Conservation (phyloP, 441 rosid species). For the Kokia cookei region DNA sequence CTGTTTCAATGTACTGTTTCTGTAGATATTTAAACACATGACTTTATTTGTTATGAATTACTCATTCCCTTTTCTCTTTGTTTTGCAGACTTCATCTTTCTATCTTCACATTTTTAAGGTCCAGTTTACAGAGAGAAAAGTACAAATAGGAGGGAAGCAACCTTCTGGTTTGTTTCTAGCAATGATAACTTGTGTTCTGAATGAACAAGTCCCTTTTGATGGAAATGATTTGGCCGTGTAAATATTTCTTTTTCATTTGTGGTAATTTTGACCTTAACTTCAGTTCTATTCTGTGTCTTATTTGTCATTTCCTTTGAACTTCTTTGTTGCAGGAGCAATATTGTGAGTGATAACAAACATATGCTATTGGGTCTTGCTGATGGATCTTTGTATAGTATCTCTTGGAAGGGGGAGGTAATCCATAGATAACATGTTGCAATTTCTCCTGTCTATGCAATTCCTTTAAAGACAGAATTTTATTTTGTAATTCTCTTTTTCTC, state of each 20-base stretch:
- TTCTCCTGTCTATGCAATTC: background rate
- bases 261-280: background rate
- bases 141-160: conserved; percentile 74
- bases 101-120: conserved; percentile 85
- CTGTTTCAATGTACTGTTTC: background rate
- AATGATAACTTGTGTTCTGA: conserved; percentile 58
- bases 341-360: conserved; percentile 75
- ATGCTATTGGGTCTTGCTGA: conserved; percentile 85
- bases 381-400: conserved; percentile 77
- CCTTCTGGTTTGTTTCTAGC: conserved; percentile 67
- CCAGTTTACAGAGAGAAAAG: conserved; percentile 64
- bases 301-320: conserved; percentile 6
- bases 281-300: conserved; percentile 6
- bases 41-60: background rate
- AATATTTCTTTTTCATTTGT: conserved; percentile 19
- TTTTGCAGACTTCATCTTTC: conserved; percentile 81
- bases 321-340: conserved; percentile 70
- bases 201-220: conserved; percentile 86
- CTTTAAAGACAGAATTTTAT: background rate
- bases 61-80: background rate
- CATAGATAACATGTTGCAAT: background rate
- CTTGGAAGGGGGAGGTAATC: conserved; percentile 99
- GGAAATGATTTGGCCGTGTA: conserved; percentile 69
- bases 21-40: background rate
- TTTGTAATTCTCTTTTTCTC: conserved; percentile 11